A percentile compares a stretch with the other conserved stretches of the same genome.
phyloP scores from a whole-genome alignment of 2,329 filamentous ascomycete species.

The Colletotrichum sp. region DNA sequence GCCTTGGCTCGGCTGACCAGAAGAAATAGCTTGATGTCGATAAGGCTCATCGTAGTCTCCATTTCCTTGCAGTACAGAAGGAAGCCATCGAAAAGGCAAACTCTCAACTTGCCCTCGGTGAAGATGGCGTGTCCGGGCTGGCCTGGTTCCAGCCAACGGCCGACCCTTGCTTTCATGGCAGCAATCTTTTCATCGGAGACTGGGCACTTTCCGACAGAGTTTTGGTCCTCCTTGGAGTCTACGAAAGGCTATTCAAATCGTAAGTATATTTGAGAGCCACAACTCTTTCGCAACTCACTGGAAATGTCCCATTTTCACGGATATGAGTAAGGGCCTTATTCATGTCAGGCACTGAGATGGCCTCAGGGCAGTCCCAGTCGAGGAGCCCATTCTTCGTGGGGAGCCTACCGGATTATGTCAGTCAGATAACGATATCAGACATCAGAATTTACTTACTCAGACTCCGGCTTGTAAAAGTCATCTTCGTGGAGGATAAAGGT shows the following conservation, averaged over 20 bases:
- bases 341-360: constrained; percentile 76
- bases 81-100: constrained; percentile 89
- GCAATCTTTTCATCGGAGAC: constrained; percentile 52
- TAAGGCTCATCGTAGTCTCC: constrained; percentile 59
- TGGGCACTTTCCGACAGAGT: constrained; percentile 62
- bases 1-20: constrained; percentile 69
- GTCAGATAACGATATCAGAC: background rate
- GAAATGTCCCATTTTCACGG: constrained; percentile 67
- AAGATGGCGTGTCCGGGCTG: constrained; percentile 47
- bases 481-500: constrained; percentile 91
- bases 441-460: constrained; percentile 54
- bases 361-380: constrained; percentile 91
- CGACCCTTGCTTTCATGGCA: constrained; percentile 50
- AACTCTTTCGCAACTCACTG: constrained; percentile 47
- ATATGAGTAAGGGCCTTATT: constrained; percentile 72
- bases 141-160: constrained; percentile 47
- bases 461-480: constrained; percentile 90
- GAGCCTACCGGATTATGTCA: constrained; percentile 43
- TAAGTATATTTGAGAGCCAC: background rate
- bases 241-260: constrained; percentile 45
- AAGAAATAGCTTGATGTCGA: constrained; percentile 83
- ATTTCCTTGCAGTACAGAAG: constrained; percentile 72
- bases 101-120: constrained; percentile 35
- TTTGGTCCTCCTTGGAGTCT: constrained; percentile 66
- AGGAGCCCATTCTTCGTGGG: constrained; percentile 65